Percentiles rank a stretch among this genome's conserved stretches.
phyloP scores from a whole-genome alignment of 805 yeast genomes.

The Spathaspora boniae region DNA sequence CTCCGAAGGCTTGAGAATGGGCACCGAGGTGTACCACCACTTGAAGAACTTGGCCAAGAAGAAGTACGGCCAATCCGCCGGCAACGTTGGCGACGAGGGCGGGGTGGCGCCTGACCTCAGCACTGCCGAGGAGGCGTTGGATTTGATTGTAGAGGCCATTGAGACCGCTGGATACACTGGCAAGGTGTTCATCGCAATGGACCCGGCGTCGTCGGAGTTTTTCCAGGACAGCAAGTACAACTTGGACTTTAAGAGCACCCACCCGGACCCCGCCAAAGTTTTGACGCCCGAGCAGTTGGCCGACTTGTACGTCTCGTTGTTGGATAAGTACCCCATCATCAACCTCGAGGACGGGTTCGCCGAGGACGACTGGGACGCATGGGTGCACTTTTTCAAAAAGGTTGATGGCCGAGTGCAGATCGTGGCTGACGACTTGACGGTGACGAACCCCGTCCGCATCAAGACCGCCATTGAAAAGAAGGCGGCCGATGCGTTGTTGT shows the following conservation, averaged over 20 bases:
- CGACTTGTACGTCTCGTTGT: slow-evolving; percentile 72
- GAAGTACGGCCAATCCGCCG: slow-evolving; percentile 96
- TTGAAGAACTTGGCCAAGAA: slow-evolving; percentile 90
- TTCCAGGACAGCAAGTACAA: slow-evolving; percentile 96
- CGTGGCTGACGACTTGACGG: slow-evolving; percentile 98
- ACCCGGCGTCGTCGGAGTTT: slow-evolving; percentile 97
- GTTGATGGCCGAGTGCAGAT: slow-evolving; percentile 74
- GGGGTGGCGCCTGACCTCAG: slow-evolving; percentile 99
- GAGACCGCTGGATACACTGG: slow-evolving; percentile 95
- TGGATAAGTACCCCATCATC: slow-evolving; percentile 93
- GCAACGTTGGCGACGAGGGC: slow-evolving; percentile 99
- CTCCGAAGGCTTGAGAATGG: slow-evolving; percentile 95
- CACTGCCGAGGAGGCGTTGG: slow-evolving; percentile 95
- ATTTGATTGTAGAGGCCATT: slow-evolving; percentile 87
- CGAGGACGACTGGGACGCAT: slow-evolving; percentile 99
- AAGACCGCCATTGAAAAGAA: slow-evolving; percentile 94
- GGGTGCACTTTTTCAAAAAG: slow-evolving; percentile 79
- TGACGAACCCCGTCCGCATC: slow-evolving; percentile 95
- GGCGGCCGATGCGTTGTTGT: slow-evolving; percentile 89
- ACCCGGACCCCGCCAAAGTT: slow-evolving; percentile 88
- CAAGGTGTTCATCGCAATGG: slow-evolving; percentile 86
- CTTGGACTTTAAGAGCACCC: slow-evolving; percentile 96
- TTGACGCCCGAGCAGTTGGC: slow-evolving; percentile 86
- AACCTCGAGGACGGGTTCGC: slow-evolving; percentile 99
- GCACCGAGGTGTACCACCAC: slow-evolving; percentile 97